Percentiles rank a stretch among this genome's conserved stretches.
These are phyloP conservation scores for Dendrocalamus latiflorus DNA, from an alignment of 202 grass and related monocot genomes.

Conservation along the genomic window DNA sequence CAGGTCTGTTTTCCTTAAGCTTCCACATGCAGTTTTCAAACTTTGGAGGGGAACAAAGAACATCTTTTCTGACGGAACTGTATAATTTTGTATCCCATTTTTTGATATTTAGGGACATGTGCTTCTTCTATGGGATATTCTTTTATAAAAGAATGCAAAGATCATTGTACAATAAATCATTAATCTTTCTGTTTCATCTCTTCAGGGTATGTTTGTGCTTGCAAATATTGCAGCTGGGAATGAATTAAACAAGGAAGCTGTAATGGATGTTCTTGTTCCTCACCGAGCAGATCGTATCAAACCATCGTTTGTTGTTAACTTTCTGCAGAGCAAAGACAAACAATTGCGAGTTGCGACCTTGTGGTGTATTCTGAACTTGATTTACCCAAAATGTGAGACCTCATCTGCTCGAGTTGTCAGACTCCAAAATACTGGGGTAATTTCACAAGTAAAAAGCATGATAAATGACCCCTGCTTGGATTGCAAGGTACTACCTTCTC, in stretches of 20 bases:
- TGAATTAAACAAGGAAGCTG: slow-evolving; percentile 55
- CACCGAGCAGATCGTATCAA: slow-evolving; percentile 16
- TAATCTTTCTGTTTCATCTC: slow-evolving; percentile 21
- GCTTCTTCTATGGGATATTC: neutral
- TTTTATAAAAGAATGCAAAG: slow-evolving; percentile 1
- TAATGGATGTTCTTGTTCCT: slow-evolving; percentile 68
- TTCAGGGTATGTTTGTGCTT: slow-evolving; percentile 91
- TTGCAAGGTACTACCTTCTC: slow-evolving; percentile 73
- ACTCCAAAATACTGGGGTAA: slow-evolving; percentile 71
- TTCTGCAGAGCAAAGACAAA: slow-evolving; percentile 83
- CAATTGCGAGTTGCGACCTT: slow-evolving; percentile 66
- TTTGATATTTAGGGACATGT: neutral
- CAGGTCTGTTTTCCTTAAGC: slow-evolving; percentile 52
- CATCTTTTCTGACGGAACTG: neutral
- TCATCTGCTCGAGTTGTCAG: slow-evolving; percentile 48
- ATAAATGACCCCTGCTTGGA: slow-evolving; percentile 80
- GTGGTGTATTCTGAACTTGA: slow-evolving; percentile 86
- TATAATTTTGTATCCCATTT: neutral
- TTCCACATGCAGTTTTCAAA: slow-evolving; percentile 3
- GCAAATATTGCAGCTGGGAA: slow-evolving; percentile 74
- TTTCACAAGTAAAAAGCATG: slow-evolving; percentile 85
- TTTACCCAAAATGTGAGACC: slow-evolving; percentile 48
- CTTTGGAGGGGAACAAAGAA: neutral
- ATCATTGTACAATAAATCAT: neutral
- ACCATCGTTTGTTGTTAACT: slow-evolving; percentile 54